Base-by-base conservation (phyloP, 2,329 filamentous ascomycete species). In the Camillea tinctor region DNA sequence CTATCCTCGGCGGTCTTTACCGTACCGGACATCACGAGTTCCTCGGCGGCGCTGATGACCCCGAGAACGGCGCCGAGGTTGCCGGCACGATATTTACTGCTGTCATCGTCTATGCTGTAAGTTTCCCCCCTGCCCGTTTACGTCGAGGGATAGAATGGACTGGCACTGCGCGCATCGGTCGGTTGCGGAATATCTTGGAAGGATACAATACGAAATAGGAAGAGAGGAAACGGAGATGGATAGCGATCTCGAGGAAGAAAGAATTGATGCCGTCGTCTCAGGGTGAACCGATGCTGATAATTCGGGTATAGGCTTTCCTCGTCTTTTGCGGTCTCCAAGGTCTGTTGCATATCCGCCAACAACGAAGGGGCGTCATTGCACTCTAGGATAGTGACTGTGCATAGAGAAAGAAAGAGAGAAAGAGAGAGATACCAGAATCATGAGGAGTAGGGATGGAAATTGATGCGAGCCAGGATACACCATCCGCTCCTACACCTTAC, bases 321-420 rank as follows among this genome's bases (percentile, higher is more conserved):
- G 83, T 96, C 55, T 97, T 96, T 79, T 98, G 94, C 77, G 91
- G 89, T 60, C 86, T 93, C 67, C 94, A 98, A 76, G 94, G 93
- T 64, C 86, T 90, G 72, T 84, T 97, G 63, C 93, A 98, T 77
- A 79, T 92, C 70, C 88, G 92, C 76, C 89, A 93, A 76, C 92
- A 87, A 77, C 84, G 91, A 76, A 84, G 90, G 73, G 93, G 93
- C 65, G 90, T 92, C 63, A 97, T 97, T 78, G 87, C 90, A 61
- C 81, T 97, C 73, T 84, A 30, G 13, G 2, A 9, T 9, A 4
- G 26, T 11, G 6, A 30, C 13, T 11, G 13, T 9, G 26, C 26
- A 30, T 30, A 30, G 26, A 30, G 26, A 30, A 15, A 15, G 6
- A 44, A 15, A 30, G 13, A 30, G n/a, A n/a, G 26, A 30, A 30